These are phyloP conservation scores for Lentinula raphanica DNA, from an alignment of 768 basidiomycete species.

Conservation along the genomic window DNA sequence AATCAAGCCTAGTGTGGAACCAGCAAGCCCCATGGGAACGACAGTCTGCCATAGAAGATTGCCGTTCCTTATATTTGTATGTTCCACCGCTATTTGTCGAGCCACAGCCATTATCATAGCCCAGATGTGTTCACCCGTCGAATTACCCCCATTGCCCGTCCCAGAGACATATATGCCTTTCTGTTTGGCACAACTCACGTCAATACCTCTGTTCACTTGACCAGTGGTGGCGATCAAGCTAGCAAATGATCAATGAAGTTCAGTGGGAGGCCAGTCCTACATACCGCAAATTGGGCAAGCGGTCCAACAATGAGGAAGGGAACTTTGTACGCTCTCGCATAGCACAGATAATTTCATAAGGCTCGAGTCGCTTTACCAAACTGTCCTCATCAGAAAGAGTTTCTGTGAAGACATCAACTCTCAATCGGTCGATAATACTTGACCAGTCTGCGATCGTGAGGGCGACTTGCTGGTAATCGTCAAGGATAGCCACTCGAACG, in stretches of 20 bases:
- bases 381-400: constrained; percentile 48
- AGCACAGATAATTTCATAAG: constrained; percentile 54
- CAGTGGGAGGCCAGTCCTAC: constrained; percentile 4
- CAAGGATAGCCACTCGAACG: constrained; percentile 48
- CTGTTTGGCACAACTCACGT: constrained; percentile 37
- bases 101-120: constrained; percentile 48
- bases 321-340: constrained; percentile 69
- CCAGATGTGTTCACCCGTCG: constrained; percentile 65
- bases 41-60: constrained; percentile 50
- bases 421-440: constrained; percentile 28
- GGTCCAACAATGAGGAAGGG: constrained; percentile 39
- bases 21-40: constrained; percentile 45
- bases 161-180: constrained; percentile 51
- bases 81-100: constrained; percentile 44
- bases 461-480: constrained; percentile 55
- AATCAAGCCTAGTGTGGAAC: constrained; percentile 54
- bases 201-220: constrained; percentile 42
- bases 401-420: constrained; percentile 44
- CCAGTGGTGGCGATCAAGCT: constrained; percentile 59
- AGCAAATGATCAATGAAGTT: background rate
- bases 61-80: constrained; percentile 39
- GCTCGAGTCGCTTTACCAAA: constrained; percentile 42
- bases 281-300: constrained; percentile 51
- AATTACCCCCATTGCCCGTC: constrained; percentile 35
- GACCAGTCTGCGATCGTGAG: constrained; percentile 54